Conservation (phyloP, 805 yeast species). For the Diddensiella transvaalensis region DNA sequence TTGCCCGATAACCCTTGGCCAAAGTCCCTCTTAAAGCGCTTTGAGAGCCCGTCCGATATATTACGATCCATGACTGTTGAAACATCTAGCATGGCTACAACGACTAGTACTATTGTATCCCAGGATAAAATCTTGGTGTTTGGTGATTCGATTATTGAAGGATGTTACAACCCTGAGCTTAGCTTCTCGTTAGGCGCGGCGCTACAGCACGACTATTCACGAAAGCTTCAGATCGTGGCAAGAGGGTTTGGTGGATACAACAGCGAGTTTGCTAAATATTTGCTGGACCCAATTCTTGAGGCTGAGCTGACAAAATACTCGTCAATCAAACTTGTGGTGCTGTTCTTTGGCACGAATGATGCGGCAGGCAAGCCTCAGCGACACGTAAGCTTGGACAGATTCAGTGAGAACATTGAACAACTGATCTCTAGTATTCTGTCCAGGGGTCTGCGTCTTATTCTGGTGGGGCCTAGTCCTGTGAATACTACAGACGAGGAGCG, state of each 20-base stretch:
- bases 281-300: constrained; percentile 48
- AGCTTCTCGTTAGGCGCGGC: constrained; percentile 53
- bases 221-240: constrained; percentile 59
- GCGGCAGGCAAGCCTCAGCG: constrained; percentile 43
- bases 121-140: constrained; percentile 50
- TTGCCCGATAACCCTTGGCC: not conserved
- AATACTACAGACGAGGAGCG: constrained; percentile 43
- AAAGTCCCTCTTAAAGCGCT: not conserved
- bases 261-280: constrained; percentile 52
- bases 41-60: not conserved
- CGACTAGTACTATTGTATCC: constrained; percentile 43
- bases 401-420: constrained; percentile 42
- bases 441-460: constrained; percentile 47
- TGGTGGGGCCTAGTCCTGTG: constrained; percentile 58
- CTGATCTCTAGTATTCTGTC: constrained; percentile 41
- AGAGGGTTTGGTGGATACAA: constrained; percentile 81
- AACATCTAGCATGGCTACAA: not conserved
- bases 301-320: constrained; percentile 31
- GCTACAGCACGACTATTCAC: constrained; percentile 42
- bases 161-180: constrained; percentile 39
- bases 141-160: constrained; percentile 71
- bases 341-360: constrained; percentile 85
- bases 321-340: not conserved
- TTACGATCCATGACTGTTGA: not conserved
- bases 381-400: constrained; percentile 51